Percentiles rank a stretch among this genome's conserved stretches.
These are phyloP conservation scores for Fomitopsis schrenkii DNA, from an alignment of 1,284 basidiomycete species.

Conservation along the genomic window DNA sequence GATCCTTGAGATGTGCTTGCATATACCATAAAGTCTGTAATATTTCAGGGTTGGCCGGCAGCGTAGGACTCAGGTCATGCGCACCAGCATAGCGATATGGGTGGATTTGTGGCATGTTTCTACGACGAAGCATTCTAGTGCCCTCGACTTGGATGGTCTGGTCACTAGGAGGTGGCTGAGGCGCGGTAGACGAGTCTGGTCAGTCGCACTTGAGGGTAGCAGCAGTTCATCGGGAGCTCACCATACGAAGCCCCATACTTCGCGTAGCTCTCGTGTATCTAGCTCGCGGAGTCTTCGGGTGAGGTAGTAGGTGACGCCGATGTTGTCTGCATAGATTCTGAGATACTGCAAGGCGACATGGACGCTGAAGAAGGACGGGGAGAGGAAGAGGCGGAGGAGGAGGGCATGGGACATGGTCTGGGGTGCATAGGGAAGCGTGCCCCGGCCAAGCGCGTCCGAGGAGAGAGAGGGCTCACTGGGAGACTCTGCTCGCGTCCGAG, in stretches of 20 bases:
- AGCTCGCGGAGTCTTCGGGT: conserved; percentile 79
- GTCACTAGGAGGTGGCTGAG: conserved; percentile 88
- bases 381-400: conserved; percentile 84
- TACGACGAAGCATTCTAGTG: conserved; percentile 89
- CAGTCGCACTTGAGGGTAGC: neutral
- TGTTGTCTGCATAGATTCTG: conserved; percentile 84
- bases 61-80: conserved; percentile 30
- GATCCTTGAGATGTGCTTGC: conserved; percentile 90
- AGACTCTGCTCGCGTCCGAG: neutral
- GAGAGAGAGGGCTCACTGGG: neutral
- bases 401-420: conserved; percentile 64
- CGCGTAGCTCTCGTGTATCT: conserved; percentile 78
- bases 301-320: conserved; percentile 95
- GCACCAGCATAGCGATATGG: conserved; percentile 89
- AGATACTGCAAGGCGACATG: conserved; percentile 91
- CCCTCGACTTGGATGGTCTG: conserved; percentile 83
- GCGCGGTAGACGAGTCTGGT: conserved; percentile 8
- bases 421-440: neutral
- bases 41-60: conserved; percentile 3
- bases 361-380: conserved; percentile 86
- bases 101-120: conserved; percentile 85
- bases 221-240: conserved; percentile 31
- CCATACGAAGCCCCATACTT: conserved; percentile 98
- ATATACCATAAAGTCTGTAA: conserved; percentile 95
- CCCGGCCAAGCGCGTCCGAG: neutral